Evolutionary conservation across 768 basidiomycete genomes (phyloP).

Genomic region (Cytidiella melzeri): DNA sequence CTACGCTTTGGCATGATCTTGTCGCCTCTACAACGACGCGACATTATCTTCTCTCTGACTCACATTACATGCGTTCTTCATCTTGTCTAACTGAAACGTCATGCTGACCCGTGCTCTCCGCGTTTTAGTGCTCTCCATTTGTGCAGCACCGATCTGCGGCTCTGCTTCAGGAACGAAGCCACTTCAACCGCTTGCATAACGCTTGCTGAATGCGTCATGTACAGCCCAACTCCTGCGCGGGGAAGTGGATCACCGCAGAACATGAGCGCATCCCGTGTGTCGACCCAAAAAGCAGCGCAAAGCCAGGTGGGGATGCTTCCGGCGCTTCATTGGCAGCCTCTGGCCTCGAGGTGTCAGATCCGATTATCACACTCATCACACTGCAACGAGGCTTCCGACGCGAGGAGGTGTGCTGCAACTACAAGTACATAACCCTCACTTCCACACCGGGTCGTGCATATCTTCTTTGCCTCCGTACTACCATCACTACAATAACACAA

Average conservation of each 20-base stretch:
- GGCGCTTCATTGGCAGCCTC: background rate
- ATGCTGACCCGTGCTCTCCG: background rate
- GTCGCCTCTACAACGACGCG: slow-evolving; percentile 4
- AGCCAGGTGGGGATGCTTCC: background rate
- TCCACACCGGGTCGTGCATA: background rate
- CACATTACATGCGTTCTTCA: background rate
- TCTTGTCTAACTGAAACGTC: background rate
- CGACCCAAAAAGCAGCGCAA: background rate
- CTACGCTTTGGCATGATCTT: slow-evolving; percentile 16
- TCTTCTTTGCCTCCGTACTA: background rate
- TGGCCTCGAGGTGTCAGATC: slow-evolving; percentile 8
- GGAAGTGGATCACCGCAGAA: too few relatives aligned
- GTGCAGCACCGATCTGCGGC: too few relatives aligned
- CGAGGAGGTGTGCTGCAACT: slow-evolving; percentile 4
- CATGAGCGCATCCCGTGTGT: too few relatives aligned
- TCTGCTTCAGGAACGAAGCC: too few relatives aligned
- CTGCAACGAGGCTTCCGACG: slow-evolving; percentile 11
- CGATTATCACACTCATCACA: slow-evolving; percentile 1
- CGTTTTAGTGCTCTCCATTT: background rate
- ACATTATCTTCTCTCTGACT: slow-evolving; percentile 21
- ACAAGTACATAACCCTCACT: slow-evolving; percentile 7
- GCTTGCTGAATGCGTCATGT: too few relatives aligned
- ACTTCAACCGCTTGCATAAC: too few relatives aligned
- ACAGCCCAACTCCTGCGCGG: too few relatives aligned
- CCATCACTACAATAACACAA: slow-evolving; percentile 2